These are phyloP conservation scores for Pseudocohnilembus persalinus DNA, from an alignment of 169 alveolate genomes.

Conservation along the genomic window DNA sequence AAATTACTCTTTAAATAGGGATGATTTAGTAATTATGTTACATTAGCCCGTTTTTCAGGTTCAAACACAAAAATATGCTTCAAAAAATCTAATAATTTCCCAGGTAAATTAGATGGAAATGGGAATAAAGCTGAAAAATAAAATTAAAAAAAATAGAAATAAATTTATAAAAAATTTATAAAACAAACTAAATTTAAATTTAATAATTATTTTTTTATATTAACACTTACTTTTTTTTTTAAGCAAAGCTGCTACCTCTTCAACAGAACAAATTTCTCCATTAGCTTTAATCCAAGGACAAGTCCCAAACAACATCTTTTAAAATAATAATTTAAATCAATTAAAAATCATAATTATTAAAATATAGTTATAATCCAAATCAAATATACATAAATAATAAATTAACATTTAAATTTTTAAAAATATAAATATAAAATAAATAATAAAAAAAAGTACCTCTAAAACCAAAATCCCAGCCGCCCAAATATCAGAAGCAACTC, in stretches of 20 bases:
- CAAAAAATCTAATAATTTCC: not conserved
- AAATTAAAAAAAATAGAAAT: no score
- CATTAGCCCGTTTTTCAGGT: not conserved
- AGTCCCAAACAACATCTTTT: not conserved
- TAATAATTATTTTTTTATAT: no score
- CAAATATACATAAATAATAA: no score
- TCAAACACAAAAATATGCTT: slow-evolving; percentile 2
- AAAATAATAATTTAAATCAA: not conserved
- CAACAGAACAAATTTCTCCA: not conserved
- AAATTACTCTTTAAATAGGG: not conserved
- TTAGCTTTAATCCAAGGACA: not conserved
- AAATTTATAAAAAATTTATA: no score
- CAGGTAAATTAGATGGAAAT: not conserved
- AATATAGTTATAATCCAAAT: no score
- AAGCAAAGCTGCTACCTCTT: not conserved
- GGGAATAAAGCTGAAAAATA: not conserved
- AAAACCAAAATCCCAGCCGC: not conserved
- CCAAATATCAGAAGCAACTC: not conserved
- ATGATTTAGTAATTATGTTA: slow-evolving; percentile 4
- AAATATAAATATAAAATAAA: no score
- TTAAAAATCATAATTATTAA: no score
- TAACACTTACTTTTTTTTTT: not conserved
- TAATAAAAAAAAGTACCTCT: not conserved
- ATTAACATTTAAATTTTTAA: no score
- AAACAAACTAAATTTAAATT: no score